A percentile compares a stretch with the other conserved stretches of the same genome.
Conservation (phyloP, 306 rosid species). For the Corylus avellana region DNA sequence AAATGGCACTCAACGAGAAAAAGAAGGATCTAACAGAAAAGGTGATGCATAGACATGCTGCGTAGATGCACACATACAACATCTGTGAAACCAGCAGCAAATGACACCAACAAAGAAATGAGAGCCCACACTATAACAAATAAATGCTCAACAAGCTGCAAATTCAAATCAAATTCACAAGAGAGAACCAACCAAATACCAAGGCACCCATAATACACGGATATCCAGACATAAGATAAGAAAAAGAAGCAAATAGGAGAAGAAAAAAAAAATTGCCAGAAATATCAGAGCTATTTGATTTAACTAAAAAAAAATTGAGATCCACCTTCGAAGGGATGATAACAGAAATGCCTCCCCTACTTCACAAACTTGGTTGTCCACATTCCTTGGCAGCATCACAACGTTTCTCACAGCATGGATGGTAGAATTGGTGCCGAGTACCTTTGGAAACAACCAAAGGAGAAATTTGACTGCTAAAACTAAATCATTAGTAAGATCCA, state of each 20-base stretch:
- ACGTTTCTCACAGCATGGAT: conserved; percentile 72
- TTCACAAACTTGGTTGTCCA: conserved; percentile 76
- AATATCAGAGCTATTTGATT: neutral
- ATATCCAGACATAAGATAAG: neutral
- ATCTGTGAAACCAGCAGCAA: neutral
- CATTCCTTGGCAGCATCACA: conserved; percentile 62
- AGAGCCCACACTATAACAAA: neutral
- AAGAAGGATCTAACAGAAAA: neutral
- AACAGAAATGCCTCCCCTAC: conserved; percentile 88
- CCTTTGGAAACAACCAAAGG: conserved; percentile 93
- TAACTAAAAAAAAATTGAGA: conserved; percentile 6
- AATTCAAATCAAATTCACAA: neutral
- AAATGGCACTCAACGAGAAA: neutral
- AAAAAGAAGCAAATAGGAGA: neutral
- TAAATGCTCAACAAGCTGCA: neutral
- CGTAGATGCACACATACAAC: too few species aligned
- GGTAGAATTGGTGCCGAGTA: conserved; percentile 57
- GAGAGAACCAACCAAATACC: conserved; percentile 3
- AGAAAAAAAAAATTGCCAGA: neutral
- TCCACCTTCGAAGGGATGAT: conserved; percentile 84
- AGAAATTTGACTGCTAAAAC: conserved; percentile 81
- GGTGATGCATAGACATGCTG: neutral
- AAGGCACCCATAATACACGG: neutral
- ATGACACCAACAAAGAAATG: neutral
- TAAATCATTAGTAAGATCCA: conserved; percentile 76